Evolutionary conservation across 2,329 filamentous ascomycete genomes (phyloP), one percentile per base, ranked within the genome.

Genomic region (Neopestalotiopsis clavispora): DNA sequence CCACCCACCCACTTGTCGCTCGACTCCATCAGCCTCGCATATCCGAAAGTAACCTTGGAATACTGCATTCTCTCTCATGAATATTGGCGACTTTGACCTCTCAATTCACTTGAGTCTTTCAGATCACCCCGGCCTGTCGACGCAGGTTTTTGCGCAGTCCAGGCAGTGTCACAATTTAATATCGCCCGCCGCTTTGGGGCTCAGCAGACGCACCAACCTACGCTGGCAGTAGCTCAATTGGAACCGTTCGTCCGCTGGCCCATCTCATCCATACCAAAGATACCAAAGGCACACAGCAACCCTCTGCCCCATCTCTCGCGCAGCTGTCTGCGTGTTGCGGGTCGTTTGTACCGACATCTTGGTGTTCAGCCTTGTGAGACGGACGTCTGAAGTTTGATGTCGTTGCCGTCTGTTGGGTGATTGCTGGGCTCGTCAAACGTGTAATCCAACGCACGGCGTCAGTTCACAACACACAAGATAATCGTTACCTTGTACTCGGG

Each of bases 1-100:
- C 32, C 57, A 23, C 45, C 32, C 57, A 23, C 45, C 14, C 45
- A 20, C 59, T 40, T 17, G 34, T n/a, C 17, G 38, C n/a, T 23
- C 2, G 28, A 40, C 23, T 52, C 42, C 34, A 65, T 65, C 62
- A 65, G 62, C 62, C 62, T 65, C 52, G 62, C 62, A 65, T 30
- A 62, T 34, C 13, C 20, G 57, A 40, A 40, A 23, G 59, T 2
- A 38, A 61, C 59, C 32, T 23, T 7, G 45, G 7, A 7, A 38
- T 62, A 38, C 32, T 62, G 10, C 34, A 38, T 38, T 7, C 34
- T 38, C 10, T 62, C 32, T 30, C 59, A 40, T 62, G 17, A 20
- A 17, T 40, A 52, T 52, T 52, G 45, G 45, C 57, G 23, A 34
- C 23, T 23, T 28, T 23, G 23, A 59, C 10, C 20, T 28, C 23